Base-by-base conservation (phyloP, 495 filamentous ascomycete species). In the Stereocaulon alpinum region DNA sequence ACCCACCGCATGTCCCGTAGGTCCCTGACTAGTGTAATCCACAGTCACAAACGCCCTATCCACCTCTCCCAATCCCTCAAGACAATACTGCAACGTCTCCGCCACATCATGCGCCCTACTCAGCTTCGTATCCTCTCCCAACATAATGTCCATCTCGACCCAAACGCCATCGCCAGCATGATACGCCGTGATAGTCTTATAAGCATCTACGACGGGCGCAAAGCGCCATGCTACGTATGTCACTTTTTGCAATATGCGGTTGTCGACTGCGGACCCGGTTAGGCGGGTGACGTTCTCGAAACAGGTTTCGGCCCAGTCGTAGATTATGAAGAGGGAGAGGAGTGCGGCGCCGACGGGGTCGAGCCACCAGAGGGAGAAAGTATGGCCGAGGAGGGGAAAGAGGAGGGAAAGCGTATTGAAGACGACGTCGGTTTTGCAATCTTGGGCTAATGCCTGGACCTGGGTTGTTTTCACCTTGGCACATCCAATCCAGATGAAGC, bases 181-280 rank as follows among this genome's bases (percentile, higher is more conserved):
- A 67, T 96, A 96, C 0, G 90, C 91, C 58, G 91, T 84, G 17
- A 96, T 69, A 17, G 87, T 84, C 65, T 95, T 90, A 32, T 95
- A 93, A 63, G 91, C 86, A 64, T 83, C 84, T 54, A 96, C 90
- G 4, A 86, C 85, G 52, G 87, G 87, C 27, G 89, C 90, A 68
- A 96, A 96, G 3, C 91, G 83, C 89, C 95, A 95, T 1, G 89
- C 91, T 59, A 94, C 77, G 72, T 95, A 96, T 0, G 94, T 77
- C 11, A 95, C 71, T 15, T 95, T 82, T 66, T 91, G 94, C 40
- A 89, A 78, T 62, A 95, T 83, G 52, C 86, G 85, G 0, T 87
- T 81, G 0, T 84, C 82, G 20, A 89, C 89, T 0, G 89, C 86
- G 40, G 85, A 86, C 4, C 91, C 91, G 0, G 86, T 86, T n/a